Conservation (phyloP, 768 basidiomycete species). For the Tephrocybe sp. region DNA sequence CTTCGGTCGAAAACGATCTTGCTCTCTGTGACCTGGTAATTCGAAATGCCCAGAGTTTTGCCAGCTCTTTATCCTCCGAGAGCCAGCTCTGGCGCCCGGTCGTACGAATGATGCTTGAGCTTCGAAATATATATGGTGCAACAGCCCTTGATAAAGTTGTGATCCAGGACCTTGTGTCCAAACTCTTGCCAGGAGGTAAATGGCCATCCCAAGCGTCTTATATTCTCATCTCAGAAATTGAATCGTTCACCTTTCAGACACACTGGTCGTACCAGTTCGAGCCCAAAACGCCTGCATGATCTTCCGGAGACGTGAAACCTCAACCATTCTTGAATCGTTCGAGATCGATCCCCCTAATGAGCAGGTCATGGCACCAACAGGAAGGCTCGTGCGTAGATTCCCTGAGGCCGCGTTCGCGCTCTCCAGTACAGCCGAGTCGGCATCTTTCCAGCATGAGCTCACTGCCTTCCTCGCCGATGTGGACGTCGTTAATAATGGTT, state of each 20-base stretch:
- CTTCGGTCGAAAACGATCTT: conserved; percentile 18
- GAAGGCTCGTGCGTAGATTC: conserved; percentile 44
- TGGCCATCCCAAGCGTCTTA: background rate
- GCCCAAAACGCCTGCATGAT: conserved; percentile 49
- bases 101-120: conserved; percentile 20
- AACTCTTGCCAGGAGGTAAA: background rate
- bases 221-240: background rate
- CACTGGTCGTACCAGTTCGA: conserved; percentile 33
- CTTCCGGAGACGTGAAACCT: conserved; percentile 25
- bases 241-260: conserved; percentile 24
- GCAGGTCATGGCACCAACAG: conserved; percentile 32
- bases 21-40: conserved; percentile 21
- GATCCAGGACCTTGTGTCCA: background rate
- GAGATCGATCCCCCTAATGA: conserved; percentile 36
- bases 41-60: conserved; percentile 19
- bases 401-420: conserved; percentile 44
- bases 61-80: conserved; percentile 4
- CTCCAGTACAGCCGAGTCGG: conserved; percentile 22
- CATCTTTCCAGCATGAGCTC: conserved; percentile 31
- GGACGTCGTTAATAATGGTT: conserved; percentile 30
- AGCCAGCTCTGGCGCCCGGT: conserved; percentile 27
- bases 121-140: background rate
- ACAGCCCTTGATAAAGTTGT: background rate
- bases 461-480: conserved; percentile 36
- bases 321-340: conserved; percentile 42